Evolutionary conservation across 176 grass and related monocot genomes (phyloP).

Genomic region (Hyparrhenia diplandra): DNA sequence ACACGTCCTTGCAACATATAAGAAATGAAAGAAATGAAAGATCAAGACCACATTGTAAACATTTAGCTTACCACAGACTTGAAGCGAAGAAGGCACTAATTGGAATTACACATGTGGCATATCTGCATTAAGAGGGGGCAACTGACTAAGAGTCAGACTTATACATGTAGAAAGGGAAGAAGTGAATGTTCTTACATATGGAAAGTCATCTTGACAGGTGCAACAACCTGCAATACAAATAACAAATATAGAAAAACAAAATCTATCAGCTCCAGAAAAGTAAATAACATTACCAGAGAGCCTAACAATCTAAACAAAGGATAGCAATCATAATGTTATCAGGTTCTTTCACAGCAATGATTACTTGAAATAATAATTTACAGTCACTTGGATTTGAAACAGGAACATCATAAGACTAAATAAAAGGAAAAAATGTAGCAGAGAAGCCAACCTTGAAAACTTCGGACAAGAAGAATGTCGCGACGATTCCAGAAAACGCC

Average conservation of each 20-base stretch:
- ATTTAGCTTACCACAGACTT: constrained; percentile 86
- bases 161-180: constrained; percentile 9
- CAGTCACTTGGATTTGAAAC: neutral
- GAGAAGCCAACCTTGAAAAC: constrained; percentile 83
- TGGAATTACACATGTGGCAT: constrained; percentile 94
- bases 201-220: constrained; percentile 99
- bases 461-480: constrained; percentile 81
- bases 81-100: constrained; percentile 98
- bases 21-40: constrained; percentile 5
- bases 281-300: constrained; percentile 13
- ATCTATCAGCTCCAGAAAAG: constrained; percentile 15
- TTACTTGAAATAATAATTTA: neutral
- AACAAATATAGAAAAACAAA: constrained; percentile 20
- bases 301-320: neutral
- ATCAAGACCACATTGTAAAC: neutral
- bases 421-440: constrained; percentile 19
- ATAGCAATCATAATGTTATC: neutral
- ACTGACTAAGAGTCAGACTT: constrained; percentile 12
- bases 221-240: constrained; percentile 74
- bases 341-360: constrained; percentile 1
- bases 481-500: constrained; percentile 88
- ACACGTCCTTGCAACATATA: neutral
- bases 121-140: constrained; percentile 60
- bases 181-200: constrained; percentile 78
- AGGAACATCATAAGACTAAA: neutral